These are phyloP conservation scores for Jackrogersella minutella DNA, from an alignment of 495 filamentous ascomycete genomes.

Conservation along the genomic window DNA sequence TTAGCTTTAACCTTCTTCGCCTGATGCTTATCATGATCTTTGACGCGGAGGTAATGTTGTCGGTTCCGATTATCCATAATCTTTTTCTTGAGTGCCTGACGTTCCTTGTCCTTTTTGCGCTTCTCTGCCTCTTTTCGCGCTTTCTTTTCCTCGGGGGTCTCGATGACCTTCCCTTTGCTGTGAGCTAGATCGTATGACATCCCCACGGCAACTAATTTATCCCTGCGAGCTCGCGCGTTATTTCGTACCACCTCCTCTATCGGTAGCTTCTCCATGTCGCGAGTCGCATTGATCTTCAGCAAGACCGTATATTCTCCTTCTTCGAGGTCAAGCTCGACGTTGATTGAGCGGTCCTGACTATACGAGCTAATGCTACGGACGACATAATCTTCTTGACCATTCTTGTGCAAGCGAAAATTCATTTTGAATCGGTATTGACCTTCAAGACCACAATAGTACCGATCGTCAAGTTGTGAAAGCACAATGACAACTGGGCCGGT, in stretches of 20 bases:
- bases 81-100: conserved; percentile 61
- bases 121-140: conserved; percentile 52
- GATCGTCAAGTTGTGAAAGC: conserved; percentile 81
- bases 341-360: conserved; percentile 79
- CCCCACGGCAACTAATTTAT: conserved; percentile 85
- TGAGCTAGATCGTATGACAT: conserved; percentile 86
- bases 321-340: conserved; percentile 81
- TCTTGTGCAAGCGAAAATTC: conserved; percentile 82
- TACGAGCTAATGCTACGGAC: conserved; percentile 77
- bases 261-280: conserved; percentile 56
- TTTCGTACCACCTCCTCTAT: conserved; percentile 74
- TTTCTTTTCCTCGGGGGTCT: conserved; percentile 70
- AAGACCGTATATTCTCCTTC: conserved; percentile 82
- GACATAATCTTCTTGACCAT: conserved; percentile 83
- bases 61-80: conserved; percentile 51
- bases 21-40: conserved; percentile 43
- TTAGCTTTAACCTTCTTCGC: conserved; percentile 46
- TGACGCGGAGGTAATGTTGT: conserved; percentile 37
- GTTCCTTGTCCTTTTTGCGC: conserved; percentile 58
- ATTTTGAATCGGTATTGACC: conserved; percentile 84
- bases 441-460: conserved; percentile 83
- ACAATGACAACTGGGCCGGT: conserved; percentile 78
- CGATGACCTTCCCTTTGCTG: conserved; percentile 72
- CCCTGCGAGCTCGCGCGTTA: conserved; percentile 68
- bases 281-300: conserved; percentile 78